These are phyloP conservation scores for Chenopodium formosanum DNA, from an alignment of 148 eudicot species.

Conservation along the genomic window DNA sequence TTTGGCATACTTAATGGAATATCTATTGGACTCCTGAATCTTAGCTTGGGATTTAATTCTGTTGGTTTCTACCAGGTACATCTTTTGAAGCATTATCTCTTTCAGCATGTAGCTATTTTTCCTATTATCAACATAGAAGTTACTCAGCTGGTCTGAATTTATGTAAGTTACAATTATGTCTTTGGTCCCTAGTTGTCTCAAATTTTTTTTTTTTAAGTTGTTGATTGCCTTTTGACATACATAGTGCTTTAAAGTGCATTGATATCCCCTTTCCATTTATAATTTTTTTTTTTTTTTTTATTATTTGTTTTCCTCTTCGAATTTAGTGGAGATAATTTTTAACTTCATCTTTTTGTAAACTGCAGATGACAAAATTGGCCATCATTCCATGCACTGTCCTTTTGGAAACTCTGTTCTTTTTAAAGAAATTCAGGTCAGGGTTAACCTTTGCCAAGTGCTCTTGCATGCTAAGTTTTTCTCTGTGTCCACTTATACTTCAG, in stretches of 20 bases:
- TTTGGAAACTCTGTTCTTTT: slow-evolving; percentile 71
- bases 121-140: not conserved
- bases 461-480: not conserved
- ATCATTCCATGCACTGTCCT: slow-evolving; percentile 90
- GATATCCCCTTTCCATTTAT: not conserved
- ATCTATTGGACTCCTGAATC: slow-evolving; percentile 88
- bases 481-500: not conserved
- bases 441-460: slow-evolving; percentile 4
- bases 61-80: slow-evolving; percentile 96
- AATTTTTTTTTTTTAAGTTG: not conserved
- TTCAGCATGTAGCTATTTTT: not conserved
- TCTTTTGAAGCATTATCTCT: not conserved
- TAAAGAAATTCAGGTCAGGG: slow-evolving; percentile 71
- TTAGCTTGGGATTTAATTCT: slow-evolving; percentile 93
- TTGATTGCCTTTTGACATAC: not conserved
- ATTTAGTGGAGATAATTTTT: not conserved
- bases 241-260: not conserved
- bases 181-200: not conserved
- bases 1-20: slow-evolving; percentile 86
- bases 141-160: not conserved
- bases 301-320: not conserved
- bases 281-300: not conserved
- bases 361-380: slow-evolving; percentile 90
- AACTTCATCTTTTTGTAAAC: not conserved
- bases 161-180: not conserved